Evolutionary conservation across 2,329 filamentous ascomycete species (phyloP).

Genomic region (Ceratocystis colombiana): DNA sequence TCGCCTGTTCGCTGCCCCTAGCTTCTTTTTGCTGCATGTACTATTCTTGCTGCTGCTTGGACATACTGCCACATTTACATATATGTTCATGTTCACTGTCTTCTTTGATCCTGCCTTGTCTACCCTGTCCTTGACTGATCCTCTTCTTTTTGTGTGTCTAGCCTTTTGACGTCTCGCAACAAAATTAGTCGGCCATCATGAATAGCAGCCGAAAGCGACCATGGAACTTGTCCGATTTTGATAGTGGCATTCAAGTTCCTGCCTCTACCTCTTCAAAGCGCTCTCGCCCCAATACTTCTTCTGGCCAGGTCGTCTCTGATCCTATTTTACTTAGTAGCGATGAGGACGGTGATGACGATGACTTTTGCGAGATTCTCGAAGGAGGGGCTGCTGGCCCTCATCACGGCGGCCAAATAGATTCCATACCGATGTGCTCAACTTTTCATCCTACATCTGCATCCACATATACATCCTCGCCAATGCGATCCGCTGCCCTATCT

Average conservation of each 20-base stretch:
- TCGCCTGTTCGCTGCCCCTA: neutral
- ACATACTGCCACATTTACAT: neutral
- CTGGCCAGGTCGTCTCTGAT: neutral
- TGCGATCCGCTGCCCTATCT: neutral
- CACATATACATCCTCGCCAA: neutral
- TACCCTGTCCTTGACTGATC: neutral
- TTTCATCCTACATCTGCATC: neutral
- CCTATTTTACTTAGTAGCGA: conserved; percentile 17
- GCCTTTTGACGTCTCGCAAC: neutral
- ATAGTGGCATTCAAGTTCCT: no score
- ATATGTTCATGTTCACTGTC: no score
- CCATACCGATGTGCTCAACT: neutral
- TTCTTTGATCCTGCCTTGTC: neutral
- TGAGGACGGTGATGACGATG: conserved; percentile 21
- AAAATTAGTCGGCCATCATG: neutral
- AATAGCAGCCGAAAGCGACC: neutral
- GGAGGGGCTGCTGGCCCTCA: conserved; percentile 14
- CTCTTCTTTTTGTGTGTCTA: neutral
- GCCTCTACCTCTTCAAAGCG: neutral
- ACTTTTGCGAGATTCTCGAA: conserved; percentile 12
- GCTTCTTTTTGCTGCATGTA: neutral
- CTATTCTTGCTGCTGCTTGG: neutral
- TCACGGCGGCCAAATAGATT: neutral
- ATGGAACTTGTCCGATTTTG: neutral
- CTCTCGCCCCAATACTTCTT: neutral